Evolutionary conservation across 169 alveolate species (phyloP).

Genomic region (Babesia divergens): DNA sequence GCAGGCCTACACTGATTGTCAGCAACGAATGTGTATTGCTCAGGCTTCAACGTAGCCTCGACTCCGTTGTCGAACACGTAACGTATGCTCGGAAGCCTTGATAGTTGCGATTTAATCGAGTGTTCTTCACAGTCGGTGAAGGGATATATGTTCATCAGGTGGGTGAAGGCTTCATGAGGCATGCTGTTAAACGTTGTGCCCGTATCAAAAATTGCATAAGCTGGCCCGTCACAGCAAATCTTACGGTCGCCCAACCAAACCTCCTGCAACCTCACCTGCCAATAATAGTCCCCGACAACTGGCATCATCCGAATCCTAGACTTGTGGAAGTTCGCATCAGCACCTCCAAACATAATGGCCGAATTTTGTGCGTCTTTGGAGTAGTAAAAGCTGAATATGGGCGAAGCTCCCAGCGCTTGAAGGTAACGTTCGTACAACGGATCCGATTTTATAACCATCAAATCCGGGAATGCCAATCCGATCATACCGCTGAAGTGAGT

Average conservation of each 20-base stretch:
- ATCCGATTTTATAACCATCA: conserved; percentile 72
- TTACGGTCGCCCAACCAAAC: conserved; percentile 79
- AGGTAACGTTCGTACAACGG: conserved; percentile 70
- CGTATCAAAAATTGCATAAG: conserved; percentile 85
- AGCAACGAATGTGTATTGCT: conserved; percentile 63
- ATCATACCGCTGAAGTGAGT: conserved; percentile 84
- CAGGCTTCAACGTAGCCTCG: conserved; percentile 66
- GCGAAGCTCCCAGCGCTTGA: conserved; percentile 44
- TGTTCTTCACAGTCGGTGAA: conserved; percentile 7
- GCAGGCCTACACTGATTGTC: conserved; percentile 80
- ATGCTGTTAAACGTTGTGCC: conserved; percentile 86
- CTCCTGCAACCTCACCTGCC: conserved; percentile 82
- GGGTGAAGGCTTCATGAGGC: conserved; percentile 75
- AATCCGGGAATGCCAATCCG: conserved; percentile 84
- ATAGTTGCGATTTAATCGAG: neutral
- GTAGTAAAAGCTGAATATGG: conserved; percentile 72
- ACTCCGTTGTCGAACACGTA: conserved; percentile 59
- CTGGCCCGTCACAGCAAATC: conserved; percentile 81
- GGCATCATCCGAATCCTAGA: conserved; percentile 82
- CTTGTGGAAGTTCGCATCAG: conserved; percentile 74
- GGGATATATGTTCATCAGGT: conserved; percentile 65
- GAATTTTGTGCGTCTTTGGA: conserved; percentile 63
- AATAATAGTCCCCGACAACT: conserved; percentile 82
- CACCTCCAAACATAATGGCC: conserved; percentile 83
- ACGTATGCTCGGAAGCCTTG: conserved; percentile 15